Base-by-base conservation (phyloP, 2,329 filamentous ascomycete genomes). In the Xylariales sp. region DNA sequence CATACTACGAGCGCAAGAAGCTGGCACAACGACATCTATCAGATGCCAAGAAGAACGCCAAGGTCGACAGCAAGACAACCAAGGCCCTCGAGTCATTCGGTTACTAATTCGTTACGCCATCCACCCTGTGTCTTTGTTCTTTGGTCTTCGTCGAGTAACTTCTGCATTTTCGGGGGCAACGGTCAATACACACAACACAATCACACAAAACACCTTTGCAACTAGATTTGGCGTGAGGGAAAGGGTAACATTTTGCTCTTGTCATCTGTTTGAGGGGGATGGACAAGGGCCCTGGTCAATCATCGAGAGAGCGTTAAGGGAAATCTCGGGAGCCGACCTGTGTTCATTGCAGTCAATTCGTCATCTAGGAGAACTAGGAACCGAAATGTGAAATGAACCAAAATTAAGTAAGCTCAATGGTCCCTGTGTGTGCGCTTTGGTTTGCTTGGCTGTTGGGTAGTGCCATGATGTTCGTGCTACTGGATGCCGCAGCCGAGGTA, bases 1-100 rank as follows among this genome's bases (percentile, higher is more conserved):
- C 93, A 70, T 98, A 96, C 86, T 97, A 97, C 83, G 90, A 95
- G 82, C 89, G 90, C 82, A 98, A 97, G 93, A 95, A 94, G 88
- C 82, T 88, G 59, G 86, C 86, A 60, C 81, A 85, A 69, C 87
- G 86, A 80, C 88, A 94, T 78, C 76, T 96, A 61, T 78, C 83
- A 59, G 87, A 95, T 68, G 90, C 91, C 61, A 86, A 95, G 84
- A 91, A 91, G 85, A 86, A 77, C 70, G 88, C 89, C 59, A 83
- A 80, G 68, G 82, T 91, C 70, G 84, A 91, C 74, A 75, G 79
- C 68, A 89, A 93, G 82, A 88, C 85, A 69, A 80, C 84, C 73
- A 78, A 85, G 78, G 84, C 93, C 73, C 85, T 97, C 68, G 86
- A 86, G 74, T 75, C 83, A 64, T 88, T 79, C 74, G 91, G 90